These are phyloP conservation scores for Boechera retrofracta DNA, from an alignment of 345 rosid genomes.

Conservation along the genomic window DNA sequence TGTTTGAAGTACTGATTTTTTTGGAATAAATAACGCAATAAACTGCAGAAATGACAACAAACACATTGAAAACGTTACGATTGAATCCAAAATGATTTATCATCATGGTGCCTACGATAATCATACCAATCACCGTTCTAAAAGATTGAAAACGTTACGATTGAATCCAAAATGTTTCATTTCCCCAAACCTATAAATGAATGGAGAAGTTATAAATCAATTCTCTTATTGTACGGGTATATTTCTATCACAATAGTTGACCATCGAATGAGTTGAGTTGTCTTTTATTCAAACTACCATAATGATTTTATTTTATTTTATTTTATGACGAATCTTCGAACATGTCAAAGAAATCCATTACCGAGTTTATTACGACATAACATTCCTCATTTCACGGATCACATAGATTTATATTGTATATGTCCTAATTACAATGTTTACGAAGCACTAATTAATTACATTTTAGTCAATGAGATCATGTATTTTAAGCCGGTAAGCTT, in stretches of 20 bases:
- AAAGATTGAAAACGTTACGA: no score
- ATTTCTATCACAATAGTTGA: conserved; percentile 17
- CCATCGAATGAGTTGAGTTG: background rate
- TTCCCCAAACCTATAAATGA: no score
- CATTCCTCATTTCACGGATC: conserved; percentile 38
- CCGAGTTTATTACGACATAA: conserved; percentile 18
- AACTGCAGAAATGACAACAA: background rate
- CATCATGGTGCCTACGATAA: no score
- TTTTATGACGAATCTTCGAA: conserved; percentile 26
- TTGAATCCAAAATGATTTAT: no score
- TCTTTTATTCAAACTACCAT: background rate
- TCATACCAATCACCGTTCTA: no score
- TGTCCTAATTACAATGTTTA: conserved; percentile 5
- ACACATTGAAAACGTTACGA: no score
- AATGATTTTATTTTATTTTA: background rate
- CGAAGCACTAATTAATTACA: background rate
- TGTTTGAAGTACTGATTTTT: background rate
- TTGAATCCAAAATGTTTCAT: no score
- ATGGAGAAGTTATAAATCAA: no score
- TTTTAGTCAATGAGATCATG: background rate
- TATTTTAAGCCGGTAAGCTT: conserved; percentile 16
- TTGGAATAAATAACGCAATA: no score
- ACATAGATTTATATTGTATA: background rate
- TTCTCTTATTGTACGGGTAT: no score
- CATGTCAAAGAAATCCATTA: conserved; percentile 27